Percentiles rank a stretch among this genome's conserved stretches.
phyloP scores from a whole-genome alignment of 257 asterid species.

The Jaltomata sinuosa region DNA sequence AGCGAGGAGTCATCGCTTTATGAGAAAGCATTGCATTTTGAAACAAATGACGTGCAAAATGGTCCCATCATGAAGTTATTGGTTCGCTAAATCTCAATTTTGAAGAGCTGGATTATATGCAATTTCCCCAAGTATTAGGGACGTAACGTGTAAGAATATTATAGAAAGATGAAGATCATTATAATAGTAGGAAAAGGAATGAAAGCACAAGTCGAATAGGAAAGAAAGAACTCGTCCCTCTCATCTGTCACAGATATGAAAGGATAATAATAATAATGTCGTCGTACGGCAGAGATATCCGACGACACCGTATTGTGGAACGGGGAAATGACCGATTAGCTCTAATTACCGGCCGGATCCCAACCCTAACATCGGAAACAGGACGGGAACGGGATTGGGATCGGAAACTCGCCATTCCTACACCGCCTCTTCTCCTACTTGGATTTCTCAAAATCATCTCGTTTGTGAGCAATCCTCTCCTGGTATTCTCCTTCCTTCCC shows the following conservation, averaged over 20 bases:
- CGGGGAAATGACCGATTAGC: constrained; percentile 83
- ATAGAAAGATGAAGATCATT: not conserved
- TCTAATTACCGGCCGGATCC: constrained; percentile 71
- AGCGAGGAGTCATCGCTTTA: not conserved
- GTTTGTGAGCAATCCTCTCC: constrained; percentile 13
- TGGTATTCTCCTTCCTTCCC: constrained; percentile 17
- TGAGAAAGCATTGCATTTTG: not conserved
- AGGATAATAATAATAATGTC: not conserved
- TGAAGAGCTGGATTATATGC: not conserved
- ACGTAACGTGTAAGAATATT: not conserved
- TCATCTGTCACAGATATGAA: not conserved
- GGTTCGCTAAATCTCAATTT: not conserved
- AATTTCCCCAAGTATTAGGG: no score
- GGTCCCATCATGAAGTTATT: not conserved
- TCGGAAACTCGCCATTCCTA: constrained; percentile 17
- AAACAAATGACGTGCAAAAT: not conserved
- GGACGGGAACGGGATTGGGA: constrained; percentile 1
- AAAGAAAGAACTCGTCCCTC: not conserved
- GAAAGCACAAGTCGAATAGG: not conserved
- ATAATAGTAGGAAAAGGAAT: not conserved
- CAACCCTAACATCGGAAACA: constrained; percentile 40
- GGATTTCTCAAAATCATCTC: constrained; percentile 4
- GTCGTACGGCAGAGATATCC: constrained; percentile 40
- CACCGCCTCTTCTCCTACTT: constrained; percentile 22
- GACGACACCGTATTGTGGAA: constrained; percentile 79